Evolutionary conservation across 2,329 filamentous ascomycete genomes (phyloP).

Genomic region (Ciborinia camelliae): DNA sequence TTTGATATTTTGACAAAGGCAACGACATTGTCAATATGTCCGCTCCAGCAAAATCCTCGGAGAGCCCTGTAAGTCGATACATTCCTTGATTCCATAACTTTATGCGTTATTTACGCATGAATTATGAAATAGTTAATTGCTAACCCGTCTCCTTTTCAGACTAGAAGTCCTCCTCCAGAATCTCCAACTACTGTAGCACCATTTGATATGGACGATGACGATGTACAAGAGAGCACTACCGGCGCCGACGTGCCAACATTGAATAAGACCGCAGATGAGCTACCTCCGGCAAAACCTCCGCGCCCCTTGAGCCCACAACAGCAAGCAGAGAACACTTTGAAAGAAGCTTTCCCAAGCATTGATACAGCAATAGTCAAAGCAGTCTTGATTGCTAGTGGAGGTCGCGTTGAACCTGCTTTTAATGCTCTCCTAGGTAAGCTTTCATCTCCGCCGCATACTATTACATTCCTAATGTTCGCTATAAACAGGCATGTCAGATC

Average conservation of each 20-base stretch:
- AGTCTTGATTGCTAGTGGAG: constrained; percentile 79
- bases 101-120: constrained; percentile 10
- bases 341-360: constrained; percentile 88
- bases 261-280: constrained; percentile 43
- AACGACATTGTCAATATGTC: constrained; percentile 18
- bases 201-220: constrained; percentile 68
- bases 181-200: constrained; percentile 64
- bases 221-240: constrained; percentile 57
- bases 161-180: constrained; percentile 42
- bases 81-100: constrained; percentile 12
- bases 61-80: constrained; percentile 17
- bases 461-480: constrained; percentile 16
- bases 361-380: constrained; percentile 81
- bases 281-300: constrained; percentile 73
- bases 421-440: constrained; percentile 79
- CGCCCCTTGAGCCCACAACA: constrained; percentile 77
- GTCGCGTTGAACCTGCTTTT: constrained; percentile 88
- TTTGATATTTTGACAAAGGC: background rate
- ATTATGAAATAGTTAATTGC: constrained; percentile 5
- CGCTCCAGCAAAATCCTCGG: constrained; percentile 20
- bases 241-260: constrained; percentile 46
- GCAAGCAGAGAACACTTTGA: constrained; percentile 82
- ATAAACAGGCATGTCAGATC: constrained; percentile 71
- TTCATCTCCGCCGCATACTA: background rate
- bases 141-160: constrained; percentile 10